These are phyloP conservation scores for Spiromastix sp. DNA, from an alignment of 2,329 filamentous ascomycete species.

Conservation along the genomic window DNA sequence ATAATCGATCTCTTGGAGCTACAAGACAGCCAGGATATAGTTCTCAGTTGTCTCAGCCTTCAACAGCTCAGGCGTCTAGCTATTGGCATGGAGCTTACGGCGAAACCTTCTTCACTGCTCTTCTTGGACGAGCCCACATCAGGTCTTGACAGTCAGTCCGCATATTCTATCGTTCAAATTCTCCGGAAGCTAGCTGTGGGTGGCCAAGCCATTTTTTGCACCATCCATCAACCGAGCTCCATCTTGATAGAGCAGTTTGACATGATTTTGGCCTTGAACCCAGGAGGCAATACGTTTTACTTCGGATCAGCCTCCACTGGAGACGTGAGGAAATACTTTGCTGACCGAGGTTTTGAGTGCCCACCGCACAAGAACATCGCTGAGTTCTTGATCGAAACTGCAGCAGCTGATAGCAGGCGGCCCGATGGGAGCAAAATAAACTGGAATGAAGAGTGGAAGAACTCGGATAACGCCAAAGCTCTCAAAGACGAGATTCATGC, in stretches of 20 bases:
- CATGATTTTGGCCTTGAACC: slow-evolving; percentile 60
- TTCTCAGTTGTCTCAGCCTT: slow-evolving; percentile 54
- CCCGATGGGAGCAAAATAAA: slow-evolving; percentile 50
- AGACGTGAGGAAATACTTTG: slow-evolving; percentile 57
- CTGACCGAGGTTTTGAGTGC: slow-evolving; percentile 53
- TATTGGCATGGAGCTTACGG: slow-evolving; percentile 63
- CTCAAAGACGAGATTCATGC: slow-evolving; percentile 57
- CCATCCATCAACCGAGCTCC: slow-evolving; percentile 62
- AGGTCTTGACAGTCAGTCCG: slow-evolving; percentile 59
- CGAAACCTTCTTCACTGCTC: slow-evolving; percentile 55
- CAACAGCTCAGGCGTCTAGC: slow-evolving; percentile 63
- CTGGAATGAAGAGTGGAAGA: slow-evolving; percentile 67
- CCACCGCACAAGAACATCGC: slow-evolving; percentile 57
- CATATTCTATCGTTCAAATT: slow-evolving; percentile 58
- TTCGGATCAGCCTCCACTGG: slow-evolving; percentile 62
- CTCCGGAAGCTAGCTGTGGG: slow-evolving; percentile 56
- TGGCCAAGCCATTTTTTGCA: slow-evolving; percentile 63
- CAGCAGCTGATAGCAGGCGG: slow-evolving; percentile 49
- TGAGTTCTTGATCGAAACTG: slow-evolving; percentile 57
- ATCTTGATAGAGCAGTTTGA: slow-evolving; percentile 63
- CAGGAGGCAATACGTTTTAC: slow-evolving; percentile 61
- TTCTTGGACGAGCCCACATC: slow-evolving; percentile 65
- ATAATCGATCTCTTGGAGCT: slow-evolving; percentile 58
- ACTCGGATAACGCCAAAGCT: slow-evolving; percentile 49
- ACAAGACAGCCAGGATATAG: slow-evolving; percentile 55